These are phyloP conservation scores for Skeletonema potamos DNA, from an alignment of 108 stramenopile species.

Conservation along the genomic window DNA sequence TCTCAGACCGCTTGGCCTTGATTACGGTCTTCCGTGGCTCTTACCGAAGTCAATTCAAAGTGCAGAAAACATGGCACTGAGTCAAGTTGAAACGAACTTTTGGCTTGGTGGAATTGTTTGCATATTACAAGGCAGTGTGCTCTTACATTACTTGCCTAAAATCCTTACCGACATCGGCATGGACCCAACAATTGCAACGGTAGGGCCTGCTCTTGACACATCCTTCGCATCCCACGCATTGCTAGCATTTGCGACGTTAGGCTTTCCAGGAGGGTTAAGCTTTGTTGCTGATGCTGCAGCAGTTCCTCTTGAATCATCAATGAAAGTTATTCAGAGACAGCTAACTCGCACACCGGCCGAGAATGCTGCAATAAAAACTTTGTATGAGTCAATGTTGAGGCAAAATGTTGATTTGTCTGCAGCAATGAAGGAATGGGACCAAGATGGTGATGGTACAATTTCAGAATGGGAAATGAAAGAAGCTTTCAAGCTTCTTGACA, in stretches of 20 bases:
- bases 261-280: conserved; percentile 26
- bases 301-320: conserved; percentile 29
- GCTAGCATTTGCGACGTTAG: conserved; percentile 17
- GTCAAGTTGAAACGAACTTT: conserved; percentile 45
- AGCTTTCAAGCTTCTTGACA: conserved; percentile 17
- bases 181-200: conserved; percentile 32
- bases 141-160: conserved; percentile 40
- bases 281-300: conserved; percentile 20
- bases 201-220: conserved; percentile 25
- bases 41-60: conserved; percentile 27
- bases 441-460: conserved; percentile 30
- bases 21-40: conserved; percentile 44
- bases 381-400: conserved; percentile 34
- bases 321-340: conserved; percentile 13
- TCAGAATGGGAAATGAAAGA: conserved; percentile 33
- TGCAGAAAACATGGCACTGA: conserved; percentile 15
- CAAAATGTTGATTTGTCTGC: conserved; percentile 5
- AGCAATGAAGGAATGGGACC: conserved; percentile 26
- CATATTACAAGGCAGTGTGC: conserved; percentile 26
- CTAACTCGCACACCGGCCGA: conserved; percentile 25
- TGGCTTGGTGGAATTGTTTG: conserved; percentile 43
- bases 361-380: conserved; percentile 18
- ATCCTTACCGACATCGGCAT: conserved; percentile 29
- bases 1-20: conserved; percentile 31
- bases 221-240: conserved; percentile 31